Base-by-base conservation (phyloP, 495 filamentous ascomycete genomes). In the Aspergillus sclerotiicarbonarius region DNA sequence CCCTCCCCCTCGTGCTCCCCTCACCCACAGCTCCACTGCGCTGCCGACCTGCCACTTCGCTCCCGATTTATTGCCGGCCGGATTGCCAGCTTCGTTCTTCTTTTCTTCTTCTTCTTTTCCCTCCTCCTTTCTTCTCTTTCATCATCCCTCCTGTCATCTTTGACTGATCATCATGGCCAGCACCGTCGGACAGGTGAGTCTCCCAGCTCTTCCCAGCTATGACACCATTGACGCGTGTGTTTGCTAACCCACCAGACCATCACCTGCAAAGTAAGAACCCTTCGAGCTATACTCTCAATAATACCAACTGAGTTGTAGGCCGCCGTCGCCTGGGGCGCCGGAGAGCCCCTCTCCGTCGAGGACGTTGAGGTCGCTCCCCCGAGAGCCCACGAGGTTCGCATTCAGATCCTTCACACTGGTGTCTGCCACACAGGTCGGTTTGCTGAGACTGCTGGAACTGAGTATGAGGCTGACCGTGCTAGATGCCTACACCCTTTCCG, bases 401-500 rank as follows among this genome's bases (percentile, higher is more conserved):
- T 98, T 68, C 76, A 98, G 79, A 90, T 98, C 69, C 82, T 90
- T 75, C 96, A 96, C 81, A 98, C 94, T 37, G 94, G 94, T 71
- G 92, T 98, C 67, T 98, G 94, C 79, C 94, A 98, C 76, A 98
- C 94, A 65, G 91, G 91, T 96, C 75, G 64, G 77, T 63, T 44
- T 48, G 54, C 21, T 59, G 25, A 54, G 25, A 49, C 46, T 57
- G 53, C 53, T 6, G 8, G n/a, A 12, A 32, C 4, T n/a, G 13
- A 53, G 25, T 25, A 48, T 12, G 16, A 44, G 5, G 47, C 53
- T 53, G 29, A 50, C 32, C 47, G n/a, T 3, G 53, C 39, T 57
- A 91, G 94, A 98, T 83, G 94, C 94, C 71, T 98, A 98, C 80
- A 98, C 94, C 19, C 82, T 98, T 57, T 97, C 93, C 18, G 94